Evolutionary conservation across 352 stramenopile species (phyloP).

Genomic region (Peronosclerospora sorghi): DNA sequence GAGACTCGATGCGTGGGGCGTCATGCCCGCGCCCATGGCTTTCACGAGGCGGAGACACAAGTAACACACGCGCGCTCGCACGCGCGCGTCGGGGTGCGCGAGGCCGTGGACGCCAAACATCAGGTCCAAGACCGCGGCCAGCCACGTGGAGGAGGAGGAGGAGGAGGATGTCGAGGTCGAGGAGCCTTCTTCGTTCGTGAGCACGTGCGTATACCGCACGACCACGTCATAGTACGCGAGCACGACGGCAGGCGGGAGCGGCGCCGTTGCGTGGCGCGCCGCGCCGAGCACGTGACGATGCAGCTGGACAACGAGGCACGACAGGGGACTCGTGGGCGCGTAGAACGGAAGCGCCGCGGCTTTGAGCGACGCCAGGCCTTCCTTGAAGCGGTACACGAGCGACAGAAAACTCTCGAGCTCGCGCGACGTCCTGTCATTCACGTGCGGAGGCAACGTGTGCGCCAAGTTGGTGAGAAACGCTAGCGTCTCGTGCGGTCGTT

Average conservation of each 20-base stretch:
- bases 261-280: constrained; percentile 9
- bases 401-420: constrained; percentile 74
- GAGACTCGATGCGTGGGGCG: constrained; percentile 71
- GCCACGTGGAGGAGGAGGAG: constrained; percentile 40
- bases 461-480: constrained; percentile 53
- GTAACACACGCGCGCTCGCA: constrained; percentile 79
- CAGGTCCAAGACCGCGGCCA: constrained; percentile 61
- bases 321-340: constrained; percentile 50
- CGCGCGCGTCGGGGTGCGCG: constrained; percentile 36
- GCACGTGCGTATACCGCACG: constrained; percentile 62
- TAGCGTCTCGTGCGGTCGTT: constrained; percentile 58
- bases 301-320: constrained; percentile 57
- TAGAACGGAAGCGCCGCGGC: constrained; percentile 43
- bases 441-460: constrained; percentile 39
- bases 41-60: constrained; percentile 76
- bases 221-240: constrained; percentile 78
- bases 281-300: constrained; percentile 45
- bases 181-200: constrained; percentile 72
- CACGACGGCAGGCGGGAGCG: constrained; percentile 42
- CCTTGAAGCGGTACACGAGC: constrained; percentile 75
- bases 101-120: constrained; percentile 76
- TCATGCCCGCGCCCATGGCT: constrained; percentile 44
- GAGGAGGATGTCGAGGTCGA: too few species aligned
- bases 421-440: constrained; percentile 40
- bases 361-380: constrained; percentile 61